Evolutionary conservation across 495 filamentous ascomycete genomes (phyloP).

Genomic region (Neurospora sp.): DNA sequence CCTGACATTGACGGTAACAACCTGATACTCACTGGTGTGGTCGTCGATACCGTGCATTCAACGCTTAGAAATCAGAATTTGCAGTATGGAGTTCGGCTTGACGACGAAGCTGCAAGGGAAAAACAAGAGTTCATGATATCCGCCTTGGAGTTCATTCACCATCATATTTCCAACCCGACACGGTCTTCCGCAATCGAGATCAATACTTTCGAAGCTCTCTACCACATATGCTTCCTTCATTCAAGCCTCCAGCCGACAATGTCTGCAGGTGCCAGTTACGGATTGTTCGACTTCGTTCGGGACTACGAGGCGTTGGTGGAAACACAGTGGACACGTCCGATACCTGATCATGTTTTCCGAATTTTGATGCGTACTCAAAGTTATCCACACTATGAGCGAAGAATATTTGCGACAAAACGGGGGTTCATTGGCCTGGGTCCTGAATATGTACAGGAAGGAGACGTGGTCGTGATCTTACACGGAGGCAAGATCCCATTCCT

Average conservation of each 20-base stretch:
- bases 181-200: background rate
- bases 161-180: background rate
- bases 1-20: background rate
- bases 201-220: background rate
- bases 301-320: background rate
- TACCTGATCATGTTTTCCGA: background rate
- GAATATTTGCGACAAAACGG: background rate
- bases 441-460: background rate
- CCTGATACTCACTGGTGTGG: background rate
- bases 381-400: background rate
- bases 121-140: background rate
- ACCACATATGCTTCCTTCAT: background rate
- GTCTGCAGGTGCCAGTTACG: background rate
- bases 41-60: background rate
- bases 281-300: background rate
- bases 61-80: background rate
- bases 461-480: background rate
- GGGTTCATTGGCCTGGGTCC: background rate
- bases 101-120: background rate
- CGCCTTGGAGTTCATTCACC: background rate
- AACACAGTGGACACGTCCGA: background rate
- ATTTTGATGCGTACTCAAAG: too few relatives aligned
- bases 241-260: background rate
- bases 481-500: background rate
- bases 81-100: background rate